Evolutionary conservation across 2,329 filamentous ascomycete species (phyloP), one percentile per base, ranked within the genome.

Genomic region (Aspergillus spinulosporus): DNA sequence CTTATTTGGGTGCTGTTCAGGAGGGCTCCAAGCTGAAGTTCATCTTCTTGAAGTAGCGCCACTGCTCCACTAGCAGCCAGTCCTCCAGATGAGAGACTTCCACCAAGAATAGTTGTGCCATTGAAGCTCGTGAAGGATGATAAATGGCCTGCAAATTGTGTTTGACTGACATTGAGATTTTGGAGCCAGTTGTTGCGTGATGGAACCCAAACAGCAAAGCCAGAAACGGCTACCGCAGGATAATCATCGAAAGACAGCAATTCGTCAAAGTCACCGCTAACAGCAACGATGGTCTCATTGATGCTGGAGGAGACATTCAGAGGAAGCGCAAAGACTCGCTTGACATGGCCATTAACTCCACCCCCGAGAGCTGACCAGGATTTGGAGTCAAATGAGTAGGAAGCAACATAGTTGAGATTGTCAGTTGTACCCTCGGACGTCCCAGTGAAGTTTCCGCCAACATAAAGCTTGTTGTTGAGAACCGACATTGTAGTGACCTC

Each of bases 171-270:
- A 36, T 85, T 73, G 15, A 97, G 76, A 63, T 95, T 94, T 68
- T 91, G 85, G 12, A 99, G 80, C 94, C 94, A 99, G 69, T 94
- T 94, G 56, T 81, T 82, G 59, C 83, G 80, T 3, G 92, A 95
- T 3, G 90, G 90, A 5, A 97, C 88, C 94, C 94, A 99, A 37
- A 97, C 80, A 11, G 91, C 93, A 66, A 99, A 91, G 2, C 92
- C 92, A 49, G 84, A 74, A 0, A 86, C 88, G 6, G 82, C 66
- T 29, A 87, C 80, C 7, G 85, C 82, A 5, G 80, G 72, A 62
- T 87, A 87, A 61, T 79, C 79, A 36, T 78, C 64, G 64, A 91
- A 93, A 0, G 82, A 83, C 29, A 87, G 82, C 59, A 96, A 84
- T 52, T 85, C 78, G 12, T 83, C 82, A 72, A 99, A 99, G 58